Base-by-base conservation (phyloP, 23 red algal species). In the Cyanidioschyzon merolae region DNA sequence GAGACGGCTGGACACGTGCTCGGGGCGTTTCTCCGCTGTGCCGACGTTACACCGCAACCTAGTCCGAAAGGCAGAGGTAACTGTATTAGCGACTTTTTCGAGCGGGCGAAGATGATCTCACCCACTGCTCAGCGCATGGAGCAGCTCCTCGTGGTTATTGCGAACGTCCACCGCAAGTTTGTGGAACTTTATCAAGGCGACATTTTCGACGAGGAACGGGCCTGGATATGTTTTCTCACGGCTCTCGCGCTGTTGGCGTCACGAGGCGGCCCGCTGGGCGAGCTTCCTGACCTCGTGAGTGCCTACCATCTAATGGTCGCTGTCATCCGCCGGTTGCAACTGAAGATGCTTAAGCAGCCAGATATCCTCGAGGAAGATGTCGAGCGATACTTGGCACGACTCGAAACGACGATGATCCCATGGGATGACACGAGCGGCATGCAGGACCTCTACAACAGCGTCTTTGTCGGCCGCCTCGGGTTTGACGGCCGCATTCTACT, bases 81-180 rank as follows among this genome's bases (percentile, higher is more conserved):
- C 30, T 27, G 29, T 71, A 35, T 71, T 27, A 71, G 12, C 16
- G 63, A 71, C 63, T 71, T 71, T 71, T 71, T 71, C 29, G 63
- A 71, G 63, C 63, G 63, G 7, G 63, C 32, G 12, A 71, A 71
- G 63, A 3, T 71, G 63, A 12, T 71, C 12, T 71, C 63, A 15
- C 63, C 63, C 12, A 7, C 12, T 25, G 63, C 63, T 7, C 63
- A 35, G 63, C 63, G 32, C 7, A 7, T 71, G 63, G 63, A 71
- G 63, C 63, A 71, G 63, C 32, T 17, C 63, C n/a, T 71, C 7
- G 32, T 35, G 63, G 63, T 71, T 7, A 32, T 71, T 7, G 63
- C 63, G n/a, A 71, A 71, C 63, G 63, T 71, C 12, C 32, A 32
- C 63, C 63, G 63, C 63, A 71, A 71, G 63, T 71, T 71, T 71